Conservation (phyloP, 306 rosid genomes). For the Medicago ruthenica region DNA sequence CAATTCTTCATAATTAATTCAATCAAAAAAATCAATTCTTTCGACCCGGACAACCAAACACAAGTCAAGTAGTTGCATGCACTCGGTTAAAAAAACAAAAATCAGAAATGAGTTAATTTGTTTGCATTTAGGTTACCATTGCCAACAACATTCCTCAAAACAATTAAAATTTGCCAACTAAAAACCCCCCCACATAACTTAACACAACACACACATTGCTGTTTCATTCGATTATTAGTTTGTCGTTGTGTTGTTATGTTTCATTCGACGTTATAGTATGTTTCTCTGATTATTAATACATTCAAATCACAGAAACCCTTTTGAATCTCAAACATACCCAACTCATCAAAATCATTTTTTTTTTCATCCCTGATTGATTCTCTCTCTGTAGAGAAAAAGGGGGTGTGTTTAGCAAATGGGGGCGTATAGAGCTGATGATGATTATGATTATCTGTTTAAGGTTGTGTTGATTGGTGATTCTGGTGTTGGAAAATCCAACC, state of each 20-base stretch:
- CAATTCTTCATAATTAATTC: too few species aligned
- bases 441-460: slow-evolving; percentile 85
- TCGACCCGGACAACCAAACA: too few species aligned
- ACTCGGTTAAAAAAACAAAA: too few species aligned
- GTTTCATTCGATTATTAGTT: slow-evolving; percentile 28
- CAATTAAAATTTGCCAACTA: slow-evolving; percentile 18
- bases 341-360: not conserved
- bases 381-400: slow-evolving; percentile 22
- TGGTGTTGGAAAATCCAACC: slow-evolving; percentile 89
- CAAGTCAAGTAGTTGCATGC: too few species aligned
- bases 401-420: slow-evolving; percentile 58
- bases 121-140: not conserved
- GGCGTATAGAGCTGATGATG: slow-evolving; percentile 80
- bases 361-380: slow-evolving; percentile 34
- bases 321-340: slow-evolving; percentile 14
- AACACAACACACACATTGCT: slow-evolving; percentile 32
- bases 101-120: not conserved
- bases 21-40: too few species aligned
- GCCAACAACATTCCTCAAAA: not conserved
- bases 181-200: slow-evolving; percentile 7
- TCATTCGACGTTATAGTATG: slow-evolving; percentile 1
- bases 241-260: not conserved
- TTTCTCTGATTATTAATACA: slow-evolving; percentile 13
- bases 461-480: slow-evolving; percentile 88
- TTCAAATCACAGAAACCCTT: slow-evolving; percentile 31